Conservation (phyloP, 2,329 filamentous ascomycete species). For the Pseudocercospora vitis region DNA sequence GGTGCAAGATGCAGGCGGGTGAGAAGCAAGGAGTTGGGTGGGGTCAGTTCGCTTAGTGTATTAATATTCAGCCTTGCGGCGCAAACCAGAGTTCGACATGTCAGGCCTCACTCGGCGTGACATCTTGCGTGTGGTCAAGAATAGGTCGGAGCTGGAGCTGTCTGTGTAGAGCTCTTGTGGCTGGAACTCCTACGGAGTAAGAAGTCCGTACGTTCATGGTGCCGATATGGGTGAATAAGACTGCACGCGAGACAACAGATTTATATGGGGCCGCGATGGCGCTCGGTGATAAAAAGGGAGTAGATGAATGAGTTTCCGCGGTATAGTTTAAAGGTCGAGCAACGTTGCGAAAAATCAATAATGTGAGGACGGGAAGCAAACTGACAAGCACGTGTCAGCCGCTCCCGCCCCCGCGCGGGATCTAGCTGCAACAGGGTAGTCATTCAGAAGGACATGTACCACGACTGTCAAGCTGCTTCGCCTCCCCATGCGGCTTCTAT, state of each 20-base stretch:
- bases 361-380: neutral
- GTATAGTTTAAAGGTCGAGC: neutral
- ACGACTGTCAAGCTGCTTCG: no score
- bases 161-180: neutral
- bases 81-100: neutral
- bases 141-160: neutral
- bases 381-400: neutral
- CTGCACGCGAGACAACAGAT: no score
- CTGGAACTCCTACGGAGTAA: neutral
- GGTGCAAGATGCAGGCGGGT: neutral
- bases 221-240: no score
- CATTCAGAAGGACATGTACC: no score
- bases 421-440: no score
- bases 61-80: slow-evolving; percentile 6
- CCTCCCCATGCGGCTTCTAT: no score
- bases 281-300: no score
- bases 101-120: neutral
- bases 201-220: no score
- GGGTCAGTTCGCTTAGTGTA: neutral
- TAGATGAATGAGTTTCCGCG: neutral
- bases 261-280: no score
- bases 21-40: neutral
- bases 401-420: neutral
- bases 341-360: no score
- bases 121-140: neutral